Percentiles rank a stretch among this genome's conserved stretches.
These are phyloP conservation scores for Neurospora discreta DNA, from an alignment of 495 filamentous ascomycete species.

Conservation along the genomic window DNA sequence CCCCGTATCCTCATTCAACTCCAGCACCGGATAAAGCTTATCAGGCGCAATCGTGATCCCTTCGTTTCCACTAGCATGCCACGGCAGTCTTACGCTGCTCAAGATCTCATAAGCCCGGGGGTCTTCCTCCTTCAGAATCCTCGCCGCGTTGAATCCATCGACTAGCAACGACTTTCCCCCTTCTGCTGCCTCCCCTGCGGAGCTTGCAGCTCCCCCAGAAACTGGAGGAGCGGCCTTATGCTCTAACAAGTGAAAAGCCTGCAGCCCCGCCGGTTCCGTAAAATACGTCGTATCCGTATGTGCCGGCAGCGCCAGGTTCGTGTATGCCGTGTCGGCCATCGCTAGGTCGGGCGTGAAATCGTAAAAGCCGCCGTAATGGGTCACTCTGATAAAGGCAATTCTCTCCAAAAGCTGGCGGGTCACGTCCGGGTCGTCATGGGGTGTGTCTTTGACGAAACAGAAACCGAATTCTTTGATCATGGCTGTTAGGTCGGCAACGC, in stretches of 20 bases:
- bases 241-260: slow-evolving; percentile 80
- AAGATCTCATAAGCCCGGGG: slow-evolving; percentile 42
- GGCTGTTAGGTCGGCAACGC: slow-evolving; percentile 27
- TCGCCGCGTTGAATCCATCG: slow-evolving; percentile 69
- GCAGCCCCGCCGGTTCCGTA: slow-evolving; percentile 76
- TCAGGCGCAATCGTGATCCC: slow-evolving; percentile 67
- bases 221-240: slow-evolving; percentile 32
- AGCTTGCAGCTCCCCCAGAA: neutral
- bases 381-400: slow-evolving; percentile 72
- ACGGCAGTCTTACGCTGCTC: slow-evolving; percentile 41
- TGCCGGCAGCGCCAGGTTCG: slow-evolving; percentile 56
- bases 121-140: slow-evolving; percentile 37
- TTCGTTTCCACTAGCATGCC: slow-evolving; percentile 77
- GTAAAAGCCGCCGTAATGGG: slow-evolving; percentile 93
- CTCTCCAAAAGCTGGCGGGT: slow-evolving; percentile 63
- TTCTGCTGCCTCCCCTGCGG: slow-evolving; percentile 29
- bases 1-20: slow-evolving; percentile 30
- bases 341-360: slow-evolving; percentile 85
- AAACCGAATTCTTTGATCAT: slow-evolving; percentile 48
- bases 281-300: slow-evolving; percentile 97
- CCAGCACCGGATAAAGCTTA: slow-evolving; percentile 56
- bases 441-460: slow-evolving; percentile 56
- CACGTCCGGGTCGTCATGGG: slow-evolving; percentile 47
- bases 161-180: slow-evolving; percentile 67
- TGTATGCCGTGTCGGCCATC: slow-evolving; percentile 90